Conservation (phyloP, 495 filamentous ascomycete species). For the Podospora anserina region DNA sequence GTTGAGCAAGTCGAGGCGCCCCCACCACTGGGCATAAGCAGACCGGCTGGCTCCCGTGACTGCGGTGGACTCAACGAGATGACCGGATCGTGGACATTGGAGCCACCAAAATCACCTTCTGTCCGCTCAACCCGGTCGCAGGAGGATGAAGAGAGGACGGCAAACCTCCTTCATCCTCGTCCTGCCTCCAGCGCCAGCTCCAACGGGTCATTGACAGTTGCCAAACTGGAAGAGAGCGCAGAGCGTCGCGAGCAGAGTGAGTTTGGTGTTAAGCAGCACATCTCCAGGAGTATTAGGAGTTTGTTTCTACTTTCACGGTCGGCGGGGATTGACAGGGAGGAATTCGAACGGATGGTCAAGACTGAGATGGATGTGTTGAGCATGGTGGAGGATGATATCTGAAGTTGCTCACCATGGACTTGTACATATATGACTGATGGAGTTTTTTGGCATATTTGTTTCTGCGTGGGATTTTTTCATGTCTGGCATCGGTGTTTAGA, state of each 20-base stretch:
- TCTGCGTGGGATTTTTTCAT: not conserved
- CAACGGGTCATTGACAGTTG: constrained; percentile 55
- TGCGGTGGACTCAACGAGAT: constrained; percentile 23
- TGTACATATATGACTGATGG: not conserved
- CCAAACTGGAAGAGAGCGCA: constrained; percentile 63
- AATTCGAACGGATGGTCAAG: constrained; percentile 78
- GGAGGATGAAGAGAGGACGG: constrained; percentile 27
- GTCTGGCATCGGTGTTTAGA: constrained; percentile 5
- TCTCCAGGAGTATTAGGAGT: constrained; percentile 83
- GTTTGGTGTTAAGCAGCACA: constrained; percentile 82
- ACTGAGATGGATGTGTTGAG: constrained; percentile 76
- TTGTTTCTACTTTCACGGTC: constrained; percentile 75
- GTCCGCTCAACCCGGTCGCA: constrained; percentile 28
- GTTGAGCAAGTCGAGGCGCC: constrained; percentile 32
- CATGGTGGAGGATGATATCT: constrained; percentile 65
- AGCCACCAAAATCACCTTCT: constrained; percentile 40
- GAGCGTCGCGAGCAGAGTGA: constrained; percentile 65
- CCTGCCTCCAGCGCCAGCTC: constrained; percentile 55
- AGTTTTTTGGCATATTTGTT: not conserved
- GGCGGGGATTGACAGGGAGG: constrained; percentile 74
- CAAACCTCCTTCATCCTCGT: constrained; percentile 42
- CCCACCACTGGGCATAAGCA: constrained; percentile 37
- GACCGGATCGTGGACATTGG: constrained; percentile 37
- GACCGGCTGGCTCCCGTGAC: constrained; percentile 20
- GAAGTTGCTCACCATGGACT: not conserved